These are phyloP conservation scores for Apiotrichum mycotoxinovorans DNA, from an alignment of 1,284 basidiomycete species.

Conservation along the genomic window DNA sequence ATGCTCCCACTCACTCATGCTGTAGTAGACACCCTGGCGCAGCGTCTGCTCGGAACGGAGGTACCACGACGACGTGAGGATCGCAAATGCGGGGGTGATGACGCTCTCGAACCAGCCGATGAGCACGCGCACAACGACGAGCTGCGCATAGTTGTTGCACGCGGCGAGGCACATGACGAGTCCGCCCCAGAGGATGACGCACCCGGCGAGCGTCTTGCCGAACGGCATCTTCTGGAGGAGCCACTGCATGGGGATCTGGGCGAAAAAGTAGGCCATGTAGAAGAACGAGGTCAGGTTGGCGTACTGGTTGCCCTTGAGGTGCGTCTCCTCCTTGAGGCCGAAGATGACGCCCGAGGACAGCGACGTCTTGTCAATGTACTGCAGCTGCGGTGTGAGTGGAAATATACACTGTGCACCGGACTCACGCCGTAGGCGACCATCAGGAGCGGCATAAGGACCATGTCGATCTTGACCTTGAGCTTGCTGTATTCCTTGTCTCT, in stretches of 20 bases:
- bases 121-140: conserved; percentile 26
- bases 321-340: conserved; percentile 20
- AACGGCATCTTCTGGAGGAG: conserved; percentile 29
- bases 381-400: neutral
- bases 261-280: conserved; percentile 24
- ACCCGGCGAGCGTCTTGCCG: conserved; percentile 21
- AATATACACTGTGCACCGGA: neutral
- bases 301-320: conserved; percentile 20
- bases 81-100: conserved; percentile 20
- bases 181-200: conserved; percentile 24
- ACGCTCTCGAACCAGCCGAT: conserved; percentile 33
- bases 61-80: conserved; percentile 31
- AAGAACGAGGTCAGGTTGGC: conserved; percentile 22
- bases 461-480: conserved; percentile 18
- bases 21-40: conserved; percentile 25
- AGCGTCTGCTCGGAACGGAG: conserved; percentile 27
- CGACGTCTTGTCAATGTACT: conserved; percentile 20
- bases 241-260: conserved; percentile 28
- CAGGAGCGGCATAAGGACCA: conserved; percentile 15
- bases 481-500: conserved; percentile 16
- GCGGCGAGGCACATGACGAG: conserved; percentile 26
- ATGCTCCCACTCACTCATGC: conserved; percentile 27
- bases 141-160: conserved; percentile 28
- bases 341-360: conserved; percentile 24
- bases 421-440: conserved; percentile 3